Evolutionary conservation across 202 grass and related monocot species (phyloP).

Genomic region (Saccharum hybrid): DNA sequence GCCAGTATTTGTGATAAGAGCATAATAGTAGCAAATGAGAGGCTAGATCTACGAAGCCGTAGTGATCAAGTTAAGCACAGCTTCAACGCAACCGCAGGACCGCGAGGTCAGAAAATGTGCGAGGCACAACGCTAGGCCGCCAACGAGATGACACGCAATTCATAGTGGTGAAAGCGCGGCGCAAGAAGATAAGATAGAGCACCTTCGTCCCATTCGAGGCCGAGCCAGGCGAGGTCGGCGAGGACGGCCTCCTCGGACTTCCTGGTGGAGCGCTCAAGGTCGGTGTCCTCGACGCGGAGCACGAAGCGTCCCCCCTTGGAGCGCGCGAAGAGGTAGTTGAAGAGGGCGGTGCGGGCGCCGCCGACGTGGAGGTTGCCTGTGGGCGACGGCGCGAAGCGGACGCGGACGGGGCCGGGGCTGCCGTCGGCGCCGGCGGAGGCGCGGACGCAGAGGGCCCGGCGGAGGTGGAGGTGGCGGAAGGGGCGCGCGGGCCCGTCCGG

Average conservation of each 20-base stretch:
- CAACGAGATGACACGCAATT: background rate
- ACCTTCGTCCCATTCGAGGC: conserved; percentile 99
- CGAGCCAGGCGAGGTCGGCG: conserved; percentile 85
- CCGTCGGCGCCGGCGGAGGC: conserved; percentile 23
- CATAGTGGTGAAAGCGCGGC: too few species aligned
- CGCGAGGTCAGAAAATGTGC: background rate
- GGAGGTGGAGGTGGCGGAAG: conserved; percentile 36
- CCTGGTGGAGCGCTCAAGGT: conserved; percentile 82
- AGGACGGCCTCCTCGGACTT: conserved; percentile 89
- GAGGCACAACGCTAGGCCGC: background rate
- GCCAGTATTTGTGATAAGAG: background rate
- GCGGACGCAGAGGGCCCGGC: conserved; percentile 49
- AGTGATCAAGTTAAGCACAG: background rate
- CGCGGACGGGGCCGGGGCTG: conserved; percentile 63
- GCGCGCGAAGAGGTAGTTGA: conserved; percentile 97
- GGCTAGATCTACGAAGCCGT: background rate
- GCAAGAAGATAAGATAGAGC: background rate
- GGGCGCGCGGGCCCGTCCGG: conserved; percentile 29
- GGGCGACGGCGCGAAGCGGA: conserved; percentile 90
- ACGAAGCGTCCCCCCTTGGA: conserved; percentile 74
- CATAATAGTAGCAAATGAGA: too few species aligned
- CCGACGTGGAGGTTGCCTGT: conserved; percentile 93
- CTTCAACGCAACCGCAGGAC: background rate
- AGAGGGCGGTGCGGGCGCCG: conserved; percentile 84
- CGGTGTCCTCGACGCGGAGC: conserved; percentile 90